These are phyloP conservation scores for Diutina catenulata DNA, from an alignment of 1,139 yeast species.

Conservation along the genomic window DNA sequence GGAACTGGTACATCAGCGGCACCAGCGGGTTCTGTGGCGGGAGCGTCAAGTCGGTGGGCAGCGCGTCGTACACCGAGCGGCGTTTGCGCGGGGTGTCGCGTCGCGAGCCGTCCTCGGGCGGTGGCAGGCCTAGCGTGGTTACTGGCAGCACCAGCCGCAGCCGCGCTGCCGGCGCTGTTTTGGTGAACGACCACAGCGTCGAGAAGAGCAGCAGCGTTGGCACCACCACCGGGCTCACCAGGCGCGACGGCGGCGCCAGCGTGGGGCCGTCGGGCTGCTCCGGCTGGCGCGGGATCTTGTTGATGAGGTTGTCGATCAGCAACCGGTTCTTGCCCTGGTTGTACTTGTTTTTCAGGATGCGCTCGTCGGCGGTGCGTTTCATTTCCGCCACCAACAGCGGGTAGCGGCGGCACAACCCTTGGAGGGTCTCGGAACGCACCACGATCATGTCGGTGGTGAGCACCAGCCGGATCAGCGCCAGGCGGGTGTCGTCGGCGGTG, in stretches of 20 bases:
- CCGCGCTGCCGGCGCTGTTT: background rate
- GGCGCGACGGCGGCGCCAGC: too few relatives aligned
- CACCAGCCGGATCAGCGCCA: conserved; percentile 54
- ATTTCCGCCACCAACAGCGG: conserved; percentile 51
- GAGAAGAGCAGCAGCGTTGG: too few relatives aligned
- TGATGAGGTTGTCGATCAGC: background rate
- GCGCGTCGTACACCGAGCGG: conserved; percentile 7
- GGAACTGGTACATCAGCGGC: conserved; percentile 22
- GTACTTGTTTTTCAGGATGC: conserved; percentile 15
- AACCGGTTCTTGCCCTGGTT: background rate
- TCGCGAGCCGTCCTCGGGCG: too few relatives aligned
- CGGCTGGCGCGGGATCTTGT: too few relatives aligned
- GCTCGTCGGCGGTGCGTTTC: conserved; percentile 44
- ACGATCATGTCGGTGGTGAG: conserved; percentile 49
- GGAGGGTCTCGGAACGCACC: conserved; percentile 41
- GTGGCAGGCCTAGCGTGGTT: background rate
- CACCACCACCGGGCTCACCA: too few relatives aligned
- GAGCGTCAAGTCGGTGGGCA: conserved; percentile 10
- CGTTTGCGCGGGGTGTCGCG: conserved; percentile 8
- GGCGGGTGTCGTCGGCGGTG: conserved; percentile 22
- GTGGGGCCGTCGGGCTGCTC: too few relatives aligned
- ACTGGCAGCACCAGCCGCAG: conserved; percentile 4
- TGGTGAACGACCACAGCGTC: background rate
- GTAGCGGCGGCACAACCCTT: conserved; percentile 40
- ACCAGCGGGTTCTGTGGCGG: conserved; percentile 27